These are phyloP conservation scores for Botrytis deweyae DNA, from an alignment of 2,329 filamentous ascomycete species.

Conservation along the genomic window DNA sequence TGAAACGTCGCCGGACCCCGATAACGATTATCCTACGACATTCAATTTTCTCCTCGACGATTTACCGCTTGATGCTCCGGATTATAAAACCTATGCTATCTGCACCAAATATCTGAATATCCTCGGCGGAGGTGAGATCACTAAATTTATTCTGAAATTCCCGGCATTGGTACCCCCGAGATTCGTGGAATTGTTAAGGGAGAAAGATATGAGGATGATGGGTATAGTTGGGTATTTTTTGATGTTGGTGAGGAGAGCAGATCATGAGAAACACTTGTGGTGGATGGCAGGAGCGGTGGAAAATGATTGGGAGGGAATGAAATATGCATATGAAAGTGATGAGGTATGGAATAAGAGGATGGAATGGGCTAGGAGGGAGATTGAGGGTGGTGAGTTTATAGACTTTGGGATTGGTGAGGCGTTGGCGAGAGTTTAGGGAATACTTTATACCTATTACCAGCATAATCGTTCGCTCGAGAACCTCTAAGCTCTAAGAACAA, in stretches of 20 bases:
- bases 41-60: constrained; percentile 11
- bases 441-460: not conserved
- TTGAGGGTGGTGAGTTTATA: not conserved
- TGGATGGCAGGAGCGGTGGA: constrained; percentile 5
- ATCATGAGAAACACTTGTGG: not conserved
- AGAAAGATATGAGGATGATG: constrained; percentile 1
- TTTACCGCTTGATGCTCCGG: not conserved
- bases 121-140: not conserved
- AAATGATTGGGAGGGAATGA: constrained; percentile 8
- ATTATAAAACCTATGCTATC: not conserved
- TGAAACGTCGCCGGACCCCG: not conserved
- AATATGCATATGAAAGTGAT: not conserved
- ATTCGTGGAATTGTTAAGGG: not conserved
- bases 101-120: not conserved
- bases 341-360: not conserved
- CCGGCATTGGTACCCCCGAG: not conserved
- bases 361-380: constrained; percentile 16
- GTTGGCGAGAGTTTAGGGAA: not conserved
- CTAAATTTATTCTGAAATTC: not conserved
- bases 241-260: constrained; percentile 6
- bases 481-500: too few relatives aligned
- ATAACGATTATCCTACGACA: not conserved
- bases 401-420: not conserved
- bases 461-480: too few relatives aligned
- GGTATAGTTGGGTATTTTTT: constrained; percentile 15